Evolutionary conservation across 2,329 filamentous ascomycete genomes (phyloP), one percentile per base, ranked within the genome.

Genomic region (Mycogone perniciosa): DNA sequence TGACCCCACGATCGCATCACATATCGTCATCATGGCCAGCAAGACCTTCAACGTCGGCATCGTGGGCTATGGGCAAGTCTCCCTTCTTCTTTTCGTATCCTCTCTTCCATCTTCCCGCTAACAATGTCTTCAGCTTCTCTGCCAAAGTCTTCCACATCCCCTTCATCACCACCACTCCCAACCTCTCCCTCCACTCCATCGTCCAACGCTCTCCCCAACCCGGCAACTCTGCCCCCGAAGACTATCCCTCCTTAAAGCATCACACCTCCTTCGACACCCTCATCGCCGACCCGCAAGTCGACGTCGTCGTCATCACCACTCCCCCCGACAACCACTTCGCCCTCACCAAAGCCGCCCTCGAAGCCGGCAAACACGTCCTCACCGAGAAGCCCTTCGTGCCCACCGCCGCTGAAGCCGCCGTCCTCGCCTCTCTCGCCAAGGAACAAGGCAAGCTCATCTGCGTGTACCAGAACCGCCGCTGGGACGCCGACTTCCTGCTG

Each of bases 61-160:
- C 42, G 67, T 78, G 10, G 75, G 75, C 59, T 78, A 78, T 54
- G 75, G 75, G 75, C 76, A 65, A 62, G 70, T 54, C 10, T 27
- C 31, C n/a, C 20, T 13, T 20, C 31, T 35, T 5, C 40, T 9
- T 10, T n/a, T n/a, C 31, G 37, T 46, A 43, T 31, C 35, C 11
- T 9, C 1, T 13, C 20, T 20, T 13, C 10, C 48, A 39, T 20
- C 44, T 42, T 45, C 51, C 44, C 40, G 27, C 59, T 56, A 20
- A 54, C 54, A 27, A 37, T 9, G 39, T 31, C 9, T 9, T 8
- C 51, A 51, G 78, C 64, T 62, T 78, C 46, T 81, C 79, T 2
- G 88, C 88, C 68, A 91, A 90, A 64, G 76, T 86, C 70, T 93
- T 92, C 71, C 88, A 93, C 68, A 89, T 92, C 63, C 88, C 88